Conservation (phyloP, 177 flowering plant genomes). For the Vitis hybrid region DNA sequence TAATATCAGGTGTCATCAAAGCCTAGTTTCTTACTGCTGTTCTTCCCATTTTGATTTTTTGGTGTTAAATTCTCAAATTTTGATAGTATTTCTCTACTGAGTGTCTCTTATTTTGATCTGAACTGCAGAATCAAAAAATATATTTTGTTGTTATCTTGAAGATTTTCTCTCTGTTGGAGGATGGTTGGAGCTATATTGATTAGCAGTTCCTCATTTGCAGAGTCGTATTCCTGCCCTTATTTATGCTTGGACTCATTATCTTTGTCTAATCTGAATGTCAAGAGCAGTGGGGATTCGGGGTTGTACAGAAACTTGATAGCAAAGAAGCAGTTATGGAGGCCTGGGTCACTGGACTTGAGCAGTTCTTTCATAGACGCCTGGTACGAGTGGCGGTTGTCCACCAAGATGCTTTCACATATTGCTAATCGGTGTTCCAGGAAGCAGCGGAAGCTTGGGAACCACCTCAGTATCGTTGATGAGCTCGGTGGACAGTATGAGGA, state of each 20-base stretch:
- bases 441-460: constrained; percentile 27
- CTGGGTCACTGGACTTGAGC: constrained; percentile 37
- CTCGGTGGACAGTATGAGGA: constrained; percentile 93
- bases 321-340: constrained; percentile 25
- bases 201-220: constrained; percentile 55
- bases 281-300: constrained; percentile 32
- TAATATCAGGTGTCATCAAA: background rate
- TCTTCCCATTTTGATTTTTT: background rate
- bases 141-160: no score
- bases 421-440: constrained; percentile 23
- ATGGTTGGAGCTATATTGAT: constrained; percentile 34
- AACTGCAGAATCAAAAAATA: no score
- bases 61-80: background rate
- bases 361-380: constrained; percentile 58
- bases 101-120: background rate
- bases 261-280: constrained; percentile 32
- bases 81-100: background rate
- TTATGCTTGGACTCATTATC: constrained; percentile 57
- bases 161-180: no score
- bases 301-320: constrained; percentile 26
- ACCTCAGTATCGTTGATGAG: constrained; percentile 43
- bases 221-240: constrained; percentile 53
- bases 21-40: background rate
- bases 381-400: constrained; percentile 40
- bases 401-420: constrained; percentile 24